These are phyloP conservation scores for Ramaria sp. DNA, from an alignment of 768 basidiomycete species.

Conservation along the genomic window DNA sequence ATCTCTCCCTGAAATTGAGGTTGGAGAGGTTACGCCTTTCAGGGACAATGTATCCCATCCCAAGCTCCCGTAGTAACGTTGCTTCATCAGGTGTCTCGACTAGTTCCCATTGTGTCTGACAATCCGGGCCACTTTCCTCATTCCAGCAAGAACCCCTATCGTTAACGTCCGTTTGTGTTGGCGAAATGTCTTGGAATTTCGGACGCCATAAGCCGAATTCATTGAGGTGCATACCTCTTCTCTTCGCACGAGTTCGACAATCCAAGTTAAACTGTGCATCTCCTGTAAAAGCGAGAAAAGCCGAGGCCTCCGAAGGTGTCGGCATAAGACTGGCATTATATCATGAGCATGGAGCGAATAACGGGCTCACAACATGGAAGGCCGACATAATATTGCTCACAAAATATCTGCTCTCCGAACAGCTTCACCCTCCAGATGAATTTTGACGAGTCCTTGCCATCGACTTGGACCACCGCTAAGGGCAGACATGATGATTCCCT, in stretches of 20 bases:
- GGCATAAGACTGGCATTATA: slow-evolving; percentile 29
- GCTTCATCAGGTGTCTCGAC: slow-evolving; percentile 4
- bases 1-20: not conserved
- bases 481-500: slow-evolving; percentile 34
- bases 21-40: not conserved
- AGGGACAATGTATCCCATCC: not conserved
- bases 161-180: not conserved
- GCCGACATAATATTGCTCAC: slow-evolving; percentile 10
- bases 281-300: slow-evolving; percentile 45
- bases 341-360: not conserved
- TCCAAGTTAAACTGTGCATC: slow-evolving; percentile 37
- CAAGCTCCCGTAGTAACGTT: not conserved
- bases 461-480: slow-evolving; percentile 21
- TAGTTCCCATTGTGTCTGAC: not conserved
- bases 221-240: slow-evolving; percentile 39
- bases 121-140: not conserved
- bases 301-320: slow-evolving; percentile 36
- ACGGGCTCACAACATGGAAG: not conserved
- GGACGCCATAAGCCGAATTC: slow-evolving; percentile 52
- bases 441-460: slow-evolving; percentile 43
- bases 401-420: slow-evolving; percentile 17
- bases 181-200: not conserved
- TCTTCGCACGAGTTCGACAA: slow-evolving; percentile 30
- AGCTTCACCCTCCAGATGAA: slow-evolving; percentile 26
- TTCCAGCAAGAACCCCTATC: not conserved